phyloP scores from a whole-genome alignment of 345 rosid species.

The Hypericum perforatum region DNA sequence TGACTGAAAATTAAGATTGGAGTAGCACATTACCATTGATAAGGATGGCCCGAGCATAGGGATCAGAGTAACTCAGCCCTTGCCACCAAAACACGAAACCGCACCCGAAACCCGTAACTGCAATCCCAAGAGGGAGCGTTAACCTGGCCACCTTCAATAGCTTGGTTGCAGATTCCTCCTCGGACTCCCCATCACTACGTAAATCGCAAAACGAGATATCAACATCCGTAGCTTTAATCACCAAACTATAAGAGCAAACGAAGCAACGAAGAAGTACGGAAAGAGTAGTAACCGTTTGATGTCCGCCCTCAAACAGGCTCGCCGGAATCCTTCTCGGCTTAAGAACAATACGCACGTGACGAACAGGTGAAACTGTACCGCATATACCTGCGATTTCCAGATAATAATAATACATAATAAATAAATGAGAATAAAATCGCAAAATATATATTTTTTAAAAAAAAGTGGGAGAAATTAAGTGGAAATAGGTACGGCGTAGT shows the following conservation, averaged over 20 bases:
- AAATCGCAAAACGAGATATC: slow-evolving; percentile 4
- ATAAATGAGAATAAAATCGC: not conserved
- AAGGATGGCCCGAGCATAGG: slow-evolving; percentile 69
- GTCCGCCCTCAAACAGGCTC: slow-evolving; percentile 83
- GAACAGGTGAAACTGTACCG: slow-evolving; percentile 85
- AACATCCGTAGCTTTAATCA: not conserved
- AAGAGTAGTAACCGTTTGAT: slow-evolving; percentile 36
- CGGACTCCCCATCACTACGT: slow-evolving; percentile 42
- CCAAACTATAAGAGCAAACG: not conserved
- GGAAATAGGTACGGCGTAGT: slow-evolving; percentile 54
- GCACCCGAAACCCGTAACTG: slow-evolving; percentile 42
- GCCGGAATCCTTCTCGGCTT: slow-evolving; percentile 92
- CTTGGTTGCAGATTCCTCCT: slow-evolving; percentile 31
- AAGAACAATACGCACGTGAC: slow-evolving; percentile 83
- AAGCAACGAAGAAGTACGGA: not conserved
- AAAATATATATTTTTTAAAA: slow-evolving; percentile 2
- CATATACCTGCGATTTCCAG: slow-evolving; percentile 48
- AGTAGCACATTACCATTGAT: slow-evolving; percentile 51
- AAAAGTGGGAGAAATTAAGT: not conserved
- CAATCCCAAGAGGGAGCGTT: slow-evolving; percentile 57
- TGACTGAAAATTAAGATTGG: not conserved
- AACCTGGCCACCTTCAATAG: slow-evolving; percentile 80
- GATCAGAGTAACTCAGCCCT: slow-evolving; percentile 44
- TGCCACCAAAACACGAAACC: slow-evolving; percentile 79
- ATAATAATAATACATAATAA: not conserved